Evolutionary conservation across 768 basidiomycete genomes (phyloP).

Genomic region (Lyophyllum semitale): DNA sequence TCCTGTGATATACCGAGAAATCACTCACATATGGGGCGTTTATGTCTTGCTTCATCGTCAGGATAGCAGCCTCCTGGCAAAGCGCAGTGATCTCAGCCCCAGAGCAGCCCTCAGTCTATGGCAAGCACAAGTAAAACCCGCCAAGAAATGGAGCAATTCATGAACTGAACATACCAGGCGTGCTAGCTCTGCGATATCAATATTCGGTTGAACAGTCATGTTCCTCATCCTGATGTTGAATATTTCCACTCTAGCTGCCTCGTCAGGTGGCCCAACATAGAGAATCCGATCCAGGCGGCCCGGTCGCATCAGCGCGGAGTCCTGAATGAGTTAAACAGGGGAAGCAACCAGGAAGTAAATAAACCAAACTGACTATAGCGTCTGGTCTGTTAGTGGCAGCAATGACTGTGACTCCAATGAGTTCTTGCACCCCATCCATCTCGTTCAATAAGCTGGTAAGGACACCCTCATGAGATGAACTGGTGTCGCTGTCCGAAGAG

Average conservation of each 20-base stretch:
- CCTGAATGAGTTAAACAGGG: slow-evolving; percentile 47
- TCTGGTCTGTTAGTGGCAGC: slow-evolving; percentile 97
- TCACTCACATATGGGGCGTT: slow-evolving; percentile 69
- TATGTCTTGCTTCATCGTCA: slow-evolving; percentile 89
- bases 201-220: slow-evolving; percentile 78
- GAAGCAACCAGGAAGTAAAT: background rate
- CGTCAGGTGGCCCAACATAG: slow-evolving; percentile 92
- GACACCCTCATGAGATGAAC: slow-evolving; percentile 80
- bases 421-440: slow-evolving; percentile 97
- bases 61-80: slow-evolving; percentile 94
- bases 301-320: slow-evolving; percentile 92
- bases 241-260: slow-evolving; percentile 79
- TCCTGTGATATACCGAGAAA: background rate
- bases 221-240: slow-evolving; percentile 71
- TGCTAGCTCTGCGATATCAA: slow-evolving; percentile 72
- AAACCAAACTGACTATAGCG: slow-evolving; percentile 64
- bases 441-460: slow-evolving; percentile 93
- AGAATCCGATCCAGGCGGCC: slow-evolving; percentile 93
- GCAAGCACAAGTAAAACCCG: background rate
- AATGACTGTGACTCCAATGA: slow-evolving; percentile 91
- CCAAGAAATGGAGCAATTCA: background rate
- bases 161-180: slow-evolving; percentile 50
- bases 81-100: slow-evolving; percentile 91
- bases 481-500: slow-evolving; percentile 54
- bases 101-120: slow-evolving; percentile 90